Base-by-base conservation (phyloP, 352 stramenopile genomes). In the Pelagophyceae sp. region DNA sequence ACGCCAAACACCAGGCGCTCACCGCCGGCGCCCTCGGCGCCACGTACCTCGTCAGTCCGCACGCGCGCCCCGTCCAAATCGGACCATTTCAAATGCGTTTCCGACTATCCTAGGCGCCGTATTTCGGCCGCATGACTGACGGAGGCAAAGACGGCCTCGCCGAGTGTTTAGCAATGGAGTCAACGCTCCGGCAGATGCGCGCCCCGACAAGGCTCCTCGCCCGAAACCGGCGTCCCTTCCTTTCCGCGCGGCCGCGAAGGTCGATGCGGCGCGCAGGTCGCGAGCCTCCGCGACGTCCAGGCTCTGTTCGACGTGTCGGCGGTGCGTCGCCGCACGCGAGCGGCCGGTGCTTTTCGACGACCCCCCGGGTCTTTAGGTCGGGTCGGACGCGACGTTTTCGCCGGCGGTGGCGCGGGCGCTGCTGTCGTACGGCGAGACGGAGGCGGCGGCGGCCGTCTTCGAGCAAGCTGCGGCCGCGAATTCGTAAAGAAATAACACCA, bases 381-480 rank as follows among this genome's bases (percentile, higher is more conserved):
- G 67, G 11, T 32, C 35, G 33, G 67, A 74, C 67, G 67, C 35
- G 67, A 58, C 67, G 15, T 74, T 74, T 37, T 74, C 67, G 2
- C 5, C 67, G 67, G 37, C 19, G 15, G 67, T 74, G 35, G 67
- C 67, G 35, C 33, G 67, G 15, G 35, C 20, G 25, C 33, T 74
- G 3, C 38, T 74, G 15, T 11, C 5, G 25, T 50, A n/a, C 35
- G 67, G 0, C 15, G 15, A 11, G 6, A 74, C 67, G 20, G 67
- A 74, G 17, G 33, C 2, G 67, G 67, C 67, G 2, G 67, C 67
- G 15, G 15, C 11, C 2, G 67, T 25, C 40, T 76, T 76, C 87
- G 85, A 58, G n/a, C n/a, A n/a, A n/a, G n/a, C n/a, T n/a, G n/a
- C n/a, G n/a, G n/a, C n/a, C n/a, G n/a, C n/a, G n/a, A n/a, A n/a